Evolutionary conservation across 441 rosid genomes (phyloP), one percentile per base, ranked within the genome.

Genomic region (Cnidoscolus chayamansa): DNA sequence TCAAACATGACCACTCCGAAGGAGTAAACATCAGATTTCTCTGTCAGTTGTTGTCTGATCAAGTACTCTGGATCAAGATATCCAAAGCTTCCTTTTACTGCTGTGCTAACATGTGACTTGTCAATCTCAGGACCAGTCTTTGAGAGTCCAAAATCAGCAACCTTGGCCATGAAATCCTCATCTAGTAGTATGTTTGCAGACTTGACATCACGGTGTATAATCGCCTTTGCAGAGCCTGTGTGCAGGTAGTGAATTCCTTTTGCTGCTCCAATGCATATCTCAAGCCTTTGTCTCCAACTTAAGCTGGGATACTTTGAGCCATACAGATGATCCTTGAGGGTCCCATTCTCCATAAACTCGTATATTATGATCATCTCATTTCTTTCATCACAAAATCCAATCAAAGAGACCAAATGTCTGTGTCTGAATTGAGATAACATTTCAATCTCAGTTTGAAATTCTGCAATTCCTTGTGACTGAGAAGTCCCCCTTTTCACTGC

Each of bases 221-320:
- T 85, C 1, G 89, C 87, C 82, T 81, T 89, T 0, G 94, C 13
- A 0, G 96, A 84, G 45, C 98, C 97, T 0, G 98, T 93, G 76
- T 93, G 98, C 60, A 93, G 98, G 81, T 93, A 93, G 74, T 93
- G 97, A 56, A 93, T 86, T 25, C 97, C 98, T 82, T 86, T 88
- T 3, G 94, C 97, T 37, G 97, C 84, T 63, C 93, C 98, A 53
- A 89, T 89, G 76, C 97, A 93, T 54, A 93, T 82, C 77, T 89
- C 97, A 32, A 93, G 91, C 79, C 97, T 76, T 47, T 82, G 86
- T 71, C 78, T 90, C 96, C 96, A 91, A 12, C 86, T 84, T 72
- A 93, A 69, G 25, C 79, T 67, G 1, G 84, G 91, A n/a, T 75
- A 75, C 53, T 82, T 81, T 3, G 82, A 79, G 48, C 87, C 88